Evolutionary conservation across 768 basidiomycete species (phyloP).

Genomic region (Mycena sanguinolenta): DNA sequence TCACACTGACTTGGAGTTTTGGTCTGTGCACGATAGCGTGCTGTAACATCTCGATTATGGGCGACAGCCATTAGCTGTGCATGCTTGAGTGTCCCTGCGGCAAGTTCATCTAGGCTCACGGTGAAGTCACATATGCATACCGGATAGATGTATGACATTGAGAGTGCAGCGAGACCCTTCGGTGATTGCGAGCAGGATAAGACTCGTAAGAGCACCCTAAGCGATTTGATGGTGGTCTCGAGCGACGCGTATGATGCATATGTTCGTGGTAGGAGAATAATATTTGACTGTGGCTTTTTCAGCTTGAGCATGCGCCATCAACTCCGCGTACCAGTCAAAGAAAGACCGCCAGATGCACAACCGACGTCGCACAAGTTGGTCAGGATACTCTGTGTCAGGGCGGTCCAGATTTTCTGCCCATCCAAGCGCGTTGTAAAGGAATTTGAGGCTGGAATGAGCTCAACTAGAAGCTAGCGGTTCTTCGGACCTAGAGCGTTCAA

Average conservation of each 20-base stretch:
- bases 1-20: conserved; percentile 62
- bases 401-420: conserved; percentile 75
- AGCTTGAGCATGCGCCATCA: neutral
- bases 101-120: neutral
- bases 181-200: conserved; percentile 72
- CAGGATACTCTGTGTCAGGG: conserved; percentile 78
- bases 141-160: conserved; percentile 84
- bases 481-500: conserved; percentile 43
- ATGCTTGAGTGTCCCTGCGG: conserved; percentile 87
- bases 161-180: conserved; percentile 75
- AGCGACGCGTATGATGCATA: conserved; percentile 89
- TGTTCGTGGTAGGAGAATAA: conserved; percentile 84
- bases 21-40: conserved; percentile 69
- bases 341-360: conserved; percentile 85
- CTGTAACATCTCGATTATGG: conserved; percentile 80
- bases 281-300: conserved; percentile 80
- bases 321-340: conserved; percentile 70
- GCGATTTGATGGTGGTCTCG: conserved; percentile 85
- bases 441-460: conserved; percentile 71
- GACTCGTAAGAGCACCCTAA: conserved; percentile 87
- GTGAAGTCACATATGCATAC: conserved; percentile 54
- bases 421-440: conserved; percentile 52
- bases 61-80: conserved; percentile 82
- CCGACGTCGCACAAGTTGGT: conserved; percentile 87
- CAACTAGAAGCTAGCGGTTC: conserved; percentile 93